These are phyloP conservation scores for Melaleuca quinquenervia DNA, from an alignment of 345 rosid genomes.

Conservation along the genomic window DNA sequence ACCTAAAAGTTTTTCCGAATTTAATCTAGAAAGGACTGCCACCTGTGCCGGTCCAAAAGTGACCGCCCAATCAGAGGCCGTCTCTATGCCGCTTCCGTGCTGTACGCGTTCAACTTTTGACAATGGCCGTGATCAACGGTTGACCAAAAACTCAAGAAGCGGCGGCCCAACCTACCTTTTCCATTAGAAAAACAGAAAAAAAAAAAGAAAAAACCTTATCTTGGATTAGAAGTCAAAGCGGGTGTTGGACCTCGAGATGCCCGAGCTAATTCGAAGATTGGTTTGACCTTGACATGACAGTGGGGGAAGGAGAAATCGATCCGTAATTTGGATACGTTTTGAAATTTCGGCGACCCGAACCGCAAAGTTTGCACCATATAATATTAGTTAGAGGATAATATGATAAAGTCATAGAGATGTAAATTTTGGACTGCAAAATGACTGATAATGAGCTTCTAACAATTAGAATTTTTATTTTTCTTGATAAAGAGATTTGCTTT, in stretches of 20 bases:
- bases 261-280: background rate
- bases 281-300: background rate
- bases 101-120: background rate
- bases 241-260: background rate
- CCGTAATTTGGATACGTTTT: background rate
- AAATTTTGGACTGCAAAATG: no score
- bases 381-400: no score
- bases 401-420: no score
- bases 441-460: no score
- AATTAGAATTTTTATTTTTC: no score
- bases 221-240: background rate
- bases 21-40: background rate
- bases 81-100: background rate
- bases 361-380: background rate
- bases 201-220: no score
- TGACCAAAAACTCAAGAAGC: background rate
- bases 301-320: background rate
- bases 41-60: background rate
- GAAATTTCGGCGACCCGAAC: no score
- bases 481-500: no score
- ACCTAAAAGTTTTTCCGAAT: no score
- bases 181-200: background rate
- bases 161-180: background rate
- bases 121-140: background rate
- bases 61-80: background rate